These are phyloP conservation scores for Penicillium mononematosum DNA, from an alignment of 495 filamentous ascomycete species.

Conservation along the genomic window DNA sequence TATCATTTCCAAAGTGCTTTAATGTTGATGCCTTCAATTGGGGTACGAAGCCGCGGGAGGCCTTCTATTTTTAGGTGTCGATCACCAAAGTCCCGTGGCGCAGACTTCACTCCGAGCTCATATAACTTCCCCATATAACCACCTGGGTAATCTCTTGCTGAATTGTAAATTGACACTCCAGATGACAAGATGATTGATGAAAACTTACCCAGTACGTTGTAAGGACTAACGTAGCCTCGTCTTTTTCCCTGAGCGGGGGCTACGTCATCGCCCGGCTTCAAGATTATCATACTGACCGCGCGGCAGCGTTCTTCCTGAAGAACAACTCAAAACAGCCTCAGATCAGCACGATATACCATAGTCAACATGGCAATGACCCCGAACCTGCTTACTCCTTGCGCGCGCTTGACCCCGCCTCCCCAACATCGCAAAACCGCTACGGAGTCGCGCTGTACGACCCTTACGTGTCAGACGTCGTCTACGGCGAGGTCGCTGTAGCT, in stretches of 20 bases:
- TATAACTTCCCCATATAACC: constrained; percentile 4
- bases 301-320: constrained; percentile 63
- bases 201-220: constrained; percentile 70
- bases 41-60: background rate
- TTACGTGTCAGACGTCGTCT: constrained; percentile 76
- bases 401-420: constrained; percentile 66
- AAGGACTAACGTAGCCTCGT: constrained; percentile 22
- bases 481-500: constrained; percentile 78
- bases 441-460: constrained; percentile 82
- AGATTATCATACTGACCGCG: constrained; percentile 32
- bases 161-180: background rate
- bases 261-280: constrained; percentile 36
- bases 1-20: background rate
- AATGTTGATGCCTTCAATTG: constrained; percentile 14
- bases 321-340: constrained; percentile 48
- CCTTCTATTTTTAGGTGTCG: constrained; percentile 27
- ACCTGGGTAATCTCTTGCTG: background rate
- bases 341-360: constrained; percentile 64
- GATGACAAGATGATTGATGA: constrained; percentile 78
- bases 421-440: constrained; percentile 76
- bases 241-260: background rate
- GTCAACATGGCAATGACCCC: constrained; percentile 77
- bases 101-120: constrained; percentile 12
- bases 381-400: constrained; percentile 73
- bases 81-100: constrained; percentile 24